Base-by-base conservation (phyloP, 164 flowering plant species). In the Malania oleifera region DNA sequence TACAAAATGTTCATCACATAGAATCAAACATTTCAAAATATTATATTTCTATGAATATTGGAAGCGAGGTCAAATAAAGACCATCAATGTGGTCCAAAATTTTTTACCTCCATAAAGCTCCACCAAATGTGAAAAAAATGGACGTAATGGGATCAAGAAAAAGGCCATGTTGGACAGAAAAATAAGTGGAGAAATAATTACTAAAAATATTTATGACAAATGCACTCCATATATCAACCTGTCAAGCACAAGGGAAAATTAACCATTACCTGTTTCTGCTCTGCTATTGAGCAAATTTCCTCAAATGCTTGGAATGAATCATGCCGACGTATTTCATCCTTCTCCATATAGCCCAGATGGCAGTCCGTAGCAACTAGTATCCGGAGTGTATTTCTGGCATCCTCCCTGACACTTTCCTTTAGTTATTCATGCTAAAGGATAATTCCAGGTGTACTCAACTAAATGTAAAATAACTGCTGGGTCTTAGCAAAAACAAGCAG, bases 341-440 rank as follows among this genome's bases (percentile, higher is more conserved):
- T 93, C 71, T 93, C 99, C 97, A 91, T 85, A 61, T 93, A 93
- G 12, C 99, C 99, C 54, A 93, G 75, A 68, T 93, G 99, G 57
- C 96, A 90, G 68, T 93, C 99, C 8, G 99, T 90, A 0, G 99
- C 99, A 65, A 93, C 91, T 64, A 93, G 95, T 51, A 90, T 62
- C n/a, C 93, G 80, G 51, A 93, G 78, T 13, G 91, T 85, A 66
- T 79, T 56, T 43, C 62, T 67, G 3, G 39, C 35, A 65, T 91
- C 95, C 56, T 86, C 93, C 78, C 96, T 93, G 73, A 24, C 24
- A 28, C 4, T 6, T 46, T 46, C 25, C 1, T 4, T 43, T 43
- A n/a, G 15, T 7, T 39, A 39, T 13, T 2, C 11, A 7, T 39
- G 11, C 10, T 13, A 39, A 14, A 2, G 17, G 2, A 39, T 4